Percentiles rank a stretch among this genome's conserved stretches.
These are phyloP conservation scores for Nigrograna mackinnonii DNA, from an alignment of 2,329 filamentous ascomycete species.

Conservation along the genomic window DNA sequence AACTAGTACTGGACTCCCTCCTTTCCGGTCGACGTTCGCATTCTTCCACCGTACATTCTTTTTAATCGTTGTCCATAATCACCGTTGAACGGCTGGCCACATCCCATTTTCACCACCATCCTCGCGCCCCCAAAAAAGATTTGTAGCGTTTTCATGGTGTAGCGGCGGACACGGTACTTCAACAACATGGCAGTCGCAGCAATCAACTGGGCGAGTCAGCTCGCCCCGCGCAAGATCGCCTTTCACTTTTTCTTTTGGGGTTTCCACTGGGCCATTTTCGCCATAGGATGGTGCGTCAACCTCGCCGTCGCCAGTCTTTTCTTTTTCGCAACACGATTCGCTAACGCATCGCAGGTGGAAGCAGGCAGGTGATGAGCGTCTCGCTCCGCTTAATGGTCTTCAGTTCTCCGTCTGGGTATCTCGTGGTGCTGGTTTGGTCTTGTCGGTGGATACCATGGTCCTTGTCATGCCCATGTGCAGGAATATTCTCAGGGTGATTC, in stretches of 20 bases:
- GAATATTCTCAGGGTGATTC: constrained; percentile 80
- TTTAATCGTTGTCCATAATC: constrained; percentile 38
- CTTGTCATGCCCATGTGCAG: constrained; percentile 95
- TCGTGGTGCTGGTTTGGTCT: constrained; percentile 83
- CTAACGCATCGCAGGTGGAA: constrained; percentile 66
- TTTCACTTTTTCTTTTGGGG: constrained; percentile 85
- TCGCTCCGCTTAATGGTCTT: constrained; percentile 80
- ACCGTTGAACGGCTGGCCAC: constrained; percentile 31
- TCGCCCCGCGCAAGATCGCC: constrained; percentile 70
- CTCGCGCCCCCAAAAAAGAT: no score
- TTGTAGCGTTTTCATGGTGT: constrained; percentile 11
- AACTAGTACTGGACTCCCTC: constrained; percentile 38
- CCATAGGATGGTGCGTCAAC: constrained; percentile 74
- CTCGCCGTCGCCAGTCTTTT: neutral
- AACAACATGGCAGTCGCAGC: constrained; percentile 14
- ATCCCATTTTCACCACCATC: constrained; percentile 17
- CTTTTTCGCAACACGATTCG: constrained; percentile 28
- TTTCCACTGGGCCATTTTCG: constrained; percentile 78
- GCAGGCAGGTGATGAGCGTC: constrained; percentile 68
- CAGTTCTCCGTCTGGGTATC: constrained; percentile 94
- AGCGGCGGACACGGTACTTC: constrained; percentile 3
- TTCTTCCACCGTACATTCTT: constrained; percentile 33
- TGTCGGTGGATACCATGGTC: constrained; percentile 82
- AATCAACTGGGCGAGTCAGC: constrained; percentile 43
- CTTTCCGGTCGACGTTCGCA: constrained; percentile 35